Evolutionary conservation across 2,329 filamentous ascomycete species (phyloP).

Genomic region (Lomentospora prolificans): DNA sequence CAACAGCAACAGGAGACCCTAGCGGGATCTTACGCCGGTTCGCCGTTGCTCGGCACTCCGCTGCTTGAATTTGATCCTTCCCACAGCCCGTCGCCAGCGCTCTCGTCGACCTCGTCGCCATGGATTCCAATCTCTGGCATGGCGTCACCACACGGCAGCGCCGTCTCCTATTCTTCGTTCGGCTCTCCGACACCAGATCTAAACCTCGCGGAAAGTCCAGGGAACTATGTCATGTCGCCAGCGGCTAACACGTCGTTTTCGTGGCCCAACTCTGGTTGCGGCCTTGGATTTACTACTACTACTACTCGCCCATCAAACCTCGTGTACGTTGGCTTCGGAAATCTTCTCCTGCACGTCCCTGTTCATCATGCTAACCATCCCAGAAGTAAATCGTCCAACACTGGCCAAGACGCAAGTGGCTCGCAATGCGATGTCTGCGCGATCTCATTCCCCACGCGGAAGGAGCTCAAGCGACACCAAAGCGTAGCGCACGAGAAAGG

Average conservation of each 20-base stretch:
- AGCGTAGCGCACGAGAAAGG: conserved; percentile 12
- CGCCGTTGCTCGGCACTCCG: background rate
- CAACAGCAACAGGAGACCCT: background rate
- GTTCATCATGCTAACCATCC: too few species aligned
- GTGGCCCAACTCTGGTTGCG: conserved; percentile 3
- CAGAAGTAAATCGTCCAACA: background rate
- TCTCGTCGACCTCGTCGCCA: conserved; percentile 2
- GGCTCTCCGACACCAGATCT: background rate
- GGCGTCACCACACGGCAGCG: conserved; percentile 4
- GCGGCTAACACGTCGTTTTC: background rate
- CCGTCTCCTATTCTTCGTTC: conserved; percentile 3
- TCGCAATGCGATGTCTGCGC: conserved; percentile 10
- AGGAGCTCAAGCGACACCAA: conserved; percentile 18
- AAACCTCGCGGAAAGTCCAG: conserved; percentile 5
- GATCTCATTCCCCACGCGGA: conserved; percentile 17
- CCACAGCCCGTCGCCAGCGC: background rate
- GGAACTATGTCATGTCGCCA: conserved; percentile 5
- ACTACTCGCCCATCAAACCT: background rate
- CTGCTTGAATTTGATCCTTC: background rate
- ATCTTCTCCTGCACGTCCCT: background rate
- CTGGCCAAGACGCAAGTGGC: background rate
- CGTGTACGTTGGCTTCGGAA: background rate
- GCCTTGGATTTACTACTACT: background rate
- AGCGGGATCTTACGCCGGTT: background rate
- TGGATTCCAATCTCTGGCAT: conserved; percentile 1